These are phyloP conservation scores for Triticum timopheevii DNA, from an alignment of 176 grass and related monocot genomes.

Conservation along the genomic window DNA sequence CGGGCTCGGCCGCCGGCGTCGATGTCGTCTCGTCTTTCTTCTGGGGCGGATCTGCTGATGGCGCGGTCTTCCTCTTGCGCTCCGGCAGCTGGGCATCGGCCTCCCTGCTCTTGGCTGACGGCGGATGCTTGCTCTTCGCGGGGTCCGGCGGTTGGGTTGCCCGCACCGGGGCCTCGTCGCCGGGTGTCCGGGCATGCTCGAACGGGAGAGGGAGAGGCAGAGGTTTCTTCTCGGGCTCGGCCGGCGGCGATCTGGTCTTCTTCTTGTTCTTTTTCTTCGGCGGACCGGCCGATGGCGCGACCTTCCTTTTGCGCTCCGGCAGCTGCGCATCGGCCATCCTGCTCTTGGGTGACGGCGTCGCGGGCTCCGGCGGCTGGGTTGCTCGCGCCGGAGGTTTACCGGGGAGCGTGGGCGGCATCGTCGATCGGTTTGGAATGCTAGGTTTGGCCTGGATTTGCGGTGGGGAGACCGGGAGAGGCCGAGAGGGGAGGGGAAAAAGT, in stretches of 20 bases:
- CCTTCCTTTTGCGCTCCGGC: no score
- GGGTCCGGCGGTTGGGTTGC: neutral
- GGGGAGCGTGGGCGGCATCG: no score
- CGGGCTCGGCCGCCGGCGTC: neutral
- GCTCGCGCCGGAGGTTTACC: no score
- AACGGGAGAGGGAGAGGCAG: neutral
- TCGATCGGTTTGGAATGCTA: no score
- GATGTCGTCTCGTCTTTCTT: neutral
- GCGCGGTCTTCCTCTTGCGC: neutral
- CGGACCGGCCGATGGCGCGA: neutral
- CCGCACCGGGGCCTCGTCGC: neutral
- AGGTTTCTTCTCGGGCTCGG: neutral
- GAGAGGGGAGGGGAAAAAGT: no score
- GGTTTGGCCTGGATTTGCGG: no score
- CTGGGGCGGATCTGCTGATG: neutral
- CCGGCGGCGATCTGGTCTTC: neutral
- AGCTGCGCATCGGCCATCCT: no score
- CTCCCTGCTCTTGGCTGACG: neutral
- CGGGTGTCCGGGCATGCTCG: constrained; percentile 31
- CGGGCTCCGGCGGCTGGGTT: no score
- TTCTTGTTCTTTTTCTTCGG: neutral
- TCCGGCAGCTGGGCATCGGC: neutral
- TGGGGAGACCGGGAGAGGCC: no score
- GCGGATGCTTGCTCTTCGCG: neutral
- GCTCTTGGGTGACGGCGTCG: no score